Conservation (phyloP, 805 yeast species). For the Candida maris region DNA sequence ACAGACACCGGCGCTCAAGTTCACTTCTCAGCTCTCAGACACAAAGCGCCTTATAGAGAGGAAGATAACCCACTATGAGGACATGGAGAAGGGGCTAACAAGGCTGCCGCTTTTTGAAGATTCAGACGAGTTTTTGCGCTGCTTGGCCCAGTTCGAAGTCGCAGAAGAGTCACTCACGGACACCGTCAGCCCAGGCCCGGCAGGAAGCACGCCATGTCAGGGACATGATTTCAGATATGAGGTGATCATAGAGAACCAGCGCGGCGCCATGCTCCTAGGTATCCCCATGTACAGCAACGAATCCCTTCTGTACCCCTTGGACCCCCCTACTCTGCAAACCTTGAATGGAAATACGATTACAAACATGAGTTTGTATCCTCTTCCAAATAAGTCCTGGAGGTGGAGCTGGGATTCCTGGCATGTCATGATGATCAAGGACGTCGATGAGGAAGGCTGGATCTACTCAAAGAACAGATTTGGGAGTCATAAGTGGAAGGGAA, state of each 20-base stretch:
- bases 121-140: constrained; percentile 24
- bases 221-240: constrained; percentile 37
- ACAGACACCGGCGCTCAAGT: too few relatives aligned
- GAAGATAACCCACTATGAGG: constrained; percentile 22
- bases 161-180: constrained; percentile 9
- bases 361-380: constrained; percentile 33
- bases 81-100: constrained; percentile 25
- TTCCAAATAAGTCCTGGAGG: constrained; percentile 49
- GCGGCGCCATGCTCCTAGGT: constrained; percentile 52
- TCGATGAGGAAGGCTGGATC: constrained; percentile 58
- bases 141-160: constrained; percentile 20
- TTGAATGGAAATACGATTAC: constrained; percentile 37
- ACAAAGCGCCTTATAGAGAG: constrained; percentile 7
- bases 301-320: constrained; percentile 45
- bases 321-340: constrained; percentile 48
- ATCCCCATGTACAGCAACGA: constrained; percentile 46
- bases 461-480: constrained; percentile 42
- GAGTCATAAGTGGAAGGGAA: constrained; percentile 48
- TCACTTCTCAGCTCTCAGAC: too few relatives aligned
- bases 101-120: constrained; percentile 30
- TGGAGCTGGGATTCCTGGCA: constrained; percentile 60
- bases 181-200: constrained; percentile 1
- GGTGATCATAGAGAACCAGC: constrained; percentile 49
- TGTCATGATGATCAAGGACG: constrained; percentile 49
- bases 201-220: not conserved